A percentile compares a stretch with the other conserved stretches of the same genome.
These are phyloP conservation scores for Aspergillus coremiiformis DNA, from an alignment of 495 filamentous ascomycete genomes.

Conservation along the genomic window DNA sequence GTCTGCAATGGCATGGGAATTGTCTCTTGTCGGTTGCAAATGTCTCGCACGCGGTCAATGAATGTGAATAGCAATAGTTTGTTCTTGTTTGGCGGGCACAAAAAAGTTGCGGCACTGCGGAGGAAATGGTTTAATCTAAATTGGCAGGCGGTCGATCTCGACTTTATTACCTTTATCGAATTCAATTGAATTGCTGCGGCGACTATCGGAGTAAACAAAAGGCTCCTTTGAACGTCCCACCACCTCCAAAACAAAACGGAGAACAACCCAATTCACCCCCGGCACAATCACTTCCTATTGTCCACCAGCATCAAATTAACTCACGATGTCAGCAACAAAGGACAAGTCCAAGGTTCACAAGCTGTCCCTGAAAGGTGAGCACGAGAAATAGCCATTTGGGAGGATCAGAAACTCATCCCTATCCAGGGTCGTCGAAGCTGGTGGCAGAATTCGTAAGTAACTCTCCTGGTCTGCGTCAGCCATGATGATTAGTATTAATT, in stretches of 20 bases:
- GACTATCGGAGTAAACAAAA: constrained; percentile 39
- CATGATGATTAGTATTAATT: constrained; percentile 18
- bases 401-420: constrained; percentile 18
- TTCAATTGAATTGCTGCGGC: constrained; percentile 24
- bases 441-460: constrained; percentile 85
- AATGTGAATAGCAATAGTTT: background rate
- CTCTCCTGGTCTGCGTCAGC: background rate
- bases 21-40: background rate
- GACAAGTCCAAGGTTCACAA: constrained; percentile 93
- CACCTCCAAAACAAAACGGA: too few relatives aligned
- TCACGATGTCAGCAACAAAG: constrained; percentile 48
- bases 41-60: background rate
- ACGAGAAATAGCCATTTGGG: background rate
- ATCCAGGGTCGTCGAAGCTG: constrained; percentile 68
- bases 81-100: constrained; percentile 7
- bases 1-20: constrained; percentile 35
- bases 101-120: constrained; percentile 22
- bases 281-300: too few relatives aligned
- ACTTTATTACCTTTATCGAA: too few relatives aligned
- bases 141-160: constrained; percentile 19
- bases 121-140: too few relatives aligned
- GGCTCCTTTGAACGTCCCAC: constrained; percentile 11
- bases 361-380: constrained; percentile 76
- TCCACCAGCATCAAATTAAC: background rate
- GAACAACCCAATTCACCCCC: too few relatives aligned